Evolutionary conservation across 1,284 basidiomycete species (phyloP).

Genomic region (Apiotrichum brassicae): DNA sequence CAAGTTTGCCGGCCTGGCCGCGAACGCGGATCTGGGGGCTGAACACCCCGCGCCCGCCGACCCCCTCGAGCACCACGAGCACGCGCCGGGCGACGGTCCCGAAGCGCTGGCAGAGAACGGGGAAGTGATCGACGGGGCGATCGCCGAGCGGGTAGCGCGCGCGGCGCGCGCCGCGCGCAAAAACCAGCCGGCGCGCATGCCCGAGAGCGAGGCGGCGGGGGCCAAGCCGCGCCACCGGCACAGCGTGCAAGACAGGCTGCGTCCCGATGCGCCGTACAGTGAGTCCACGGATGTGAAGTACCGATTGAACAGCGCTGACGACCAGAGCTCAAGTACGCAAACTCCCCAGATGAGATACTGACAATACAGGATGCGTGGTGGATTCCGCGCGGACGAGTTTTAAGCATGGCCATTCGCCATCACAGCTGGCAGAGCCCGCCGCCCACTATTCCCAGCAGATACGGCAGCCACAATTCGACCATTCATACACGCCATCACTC

Average conservation of each 20-base stretch:
- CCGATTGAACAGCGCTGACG: not conserved
- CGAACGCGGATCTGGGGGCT: constrained; percentile 31
- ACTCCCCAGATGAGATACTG: not conserved
- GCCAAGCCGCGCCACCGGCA: not conserved
- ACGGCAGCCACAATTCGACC: not conserved
- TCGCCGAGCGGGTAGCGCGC: not conserved
- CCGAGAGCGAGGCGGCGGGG: constrained; percentile 14
- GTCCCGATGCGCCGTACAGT: constrained; percentile 45
- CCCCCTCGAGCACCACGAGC: constrained; percentile 40
- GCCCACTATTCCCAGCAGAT: not conserved
- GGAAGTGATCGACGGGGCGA: not conserved
- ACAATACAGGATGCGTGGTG: constrained; percentile 30
- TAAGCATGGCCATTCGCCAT: no score
- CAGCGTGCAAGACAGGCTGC: constrained; percentile 30
- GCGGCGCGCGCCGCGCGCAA: constrained; percentile 2
- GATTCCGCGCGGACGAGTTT: constrained; percentile 43
- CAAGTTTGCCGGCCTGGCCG: constrained; percentile 40
- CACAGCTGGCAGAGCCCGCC: no score
- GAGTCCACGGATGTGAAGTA: constrained; percentile 17
- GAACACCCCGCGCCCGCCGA: constrained; percentile 38
- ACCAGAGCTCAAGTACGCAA: not conserved
- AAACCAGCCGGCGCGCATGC: constrained; percentile 3
- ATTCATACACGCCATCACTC: not conserved
- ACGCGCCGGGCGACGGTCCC: constrained; percentile 37
- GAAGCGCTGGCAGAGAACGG: constrained; percentile 4